These are phyloP conservation scores for Dactylellina drechsleri DNA, from an alignment of 2,329 filamentous ascomycete genomes.

Conservation along the genomic window DNA sequence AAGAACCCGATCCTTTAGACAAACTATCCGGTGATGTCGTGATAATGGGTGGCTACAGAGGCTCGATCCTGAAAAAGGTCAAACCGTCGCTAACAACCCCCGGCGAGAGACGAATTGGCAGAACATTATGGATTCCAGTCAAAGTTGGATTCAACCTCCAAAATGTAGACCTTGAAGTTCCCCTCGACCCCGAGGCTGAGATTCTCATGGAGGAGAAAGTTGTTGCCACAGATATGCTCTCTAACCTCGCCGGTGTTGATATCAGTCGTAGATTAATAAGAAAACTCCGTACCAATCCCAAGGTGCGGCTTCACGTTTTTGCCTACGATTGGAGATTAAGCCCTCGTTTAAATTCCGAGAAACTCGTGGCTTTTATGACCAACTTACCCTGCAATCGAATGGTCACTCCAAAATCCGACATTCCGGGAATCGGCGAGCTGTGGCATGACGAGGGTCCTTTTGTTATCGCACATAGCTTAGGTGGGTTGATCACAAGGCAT, in stretches of 20 bases:
- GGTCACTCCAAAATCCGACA: conserved; percentile 61
- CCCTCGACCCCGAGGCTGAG: conserved; percentile 82
- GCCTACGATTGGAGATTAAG: conserved; percentile 95
- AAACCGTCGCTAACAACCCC: conserved; percentile 68
- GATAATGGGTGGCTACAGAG: conserved; percentile 87
- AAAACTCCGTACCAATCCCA: conserved; percentile 77
- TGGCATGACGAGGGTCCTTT: conserved; percentile 69
- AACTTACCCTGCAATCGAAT: conserved; percentile 77
- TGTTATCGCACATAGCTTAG: conserved; percentile 86
- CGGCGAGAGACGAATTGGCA: conserved; percentile 77
- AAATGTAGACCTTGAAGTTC: conserved; percentile 90
- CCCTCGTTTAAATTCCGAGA: conserved; percentile 77
- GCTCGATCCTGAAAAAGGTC: conserved; percentile 81
- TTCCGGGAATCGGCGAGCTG: conserved; percentile 62
- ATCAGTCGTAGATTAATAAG: conserved; percentile 85
- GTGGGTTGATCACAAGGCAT: conserved; percentile 86
- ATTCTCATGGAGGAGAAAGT: conserved; percentile 84
- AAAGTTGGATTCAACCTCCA: conserved; percentile 91
- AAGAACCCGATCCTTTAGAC: conserved; percentile 67
- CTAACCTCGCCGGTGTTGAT: conserved; percentile 89
- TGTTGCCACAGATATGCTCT: conserved; percentile 86
- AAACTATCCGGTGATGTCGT: conserved; percentile 84
- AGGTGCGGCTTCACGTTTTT: conserved; percentile 83
- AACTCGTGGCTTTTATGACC: conserved; percentile 78
- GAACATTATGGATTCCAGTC: conserved; percentile 78